Base-by-base conservation (phyloP, 345 rosid genomes). In the Pugionium dolabratum region DNA sequence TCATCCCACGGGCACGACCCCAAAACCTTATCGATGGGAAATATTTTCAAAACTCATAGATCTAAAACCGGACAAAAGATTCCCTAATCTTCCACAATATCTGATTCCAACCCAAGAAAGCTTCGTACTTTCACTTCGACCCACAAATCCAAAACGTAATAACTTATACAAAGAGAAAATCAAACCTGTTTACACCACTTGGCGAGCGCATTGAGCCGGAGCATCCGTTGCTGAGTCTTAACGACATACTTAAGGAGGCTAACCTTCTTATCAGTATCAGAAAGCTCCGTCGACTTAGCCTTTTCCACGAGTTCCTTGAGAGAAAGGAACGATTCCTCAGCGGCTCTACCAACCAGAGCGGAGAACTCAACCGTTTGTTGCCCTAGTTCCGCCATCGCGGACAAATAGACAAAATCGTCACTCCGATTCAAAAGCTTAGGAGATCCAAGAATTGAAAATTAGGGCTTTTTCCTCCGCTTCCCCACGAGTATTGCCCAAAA, bases 101-200 rank as follows among this genome's bases (percentile, higher is more conserved):
- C 45, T 10, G 8, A 65, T 58, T 39, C 50, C 37, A 52, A 32
- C 41, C 32, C 48, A 39, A 39, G 31, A 40, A 74, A 74, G 73
- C 58, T 66, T 46, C 44, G 1, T 51, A 66, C 62, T 66, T 53
- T 68, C 41, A 42, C 55, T 7, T 29, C 4, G 5, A 29, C 64
- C 44, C 53, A 46, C 40, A 34, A 51, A 57, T 25, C 50, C 6
- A 46, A 58, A 51, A 46, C 35, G 50, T 5, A 1, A 29, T 26
- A 43, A 39, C 50, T 0, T 25, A 50, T 28, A 7, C 32, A 44
- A 6, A 46, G 56, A 61, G 45, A 7, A 40, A 28, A 33, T 56
- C 72, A 62, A 31, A 90, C 99, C 97, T 95, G 99, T 76, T 88
- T 90, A 75, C 97, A 95, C 99, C 99, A 95, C 76, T 95, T 89